Percentiles rank a stretch among this genome's conserved stretches.
These are phyloP conservation scores for Nothomitra cinnamomea DNA, from an alignment of 2,329 filamentous ascomycete species.

Conservation along the genomic window DNA sequence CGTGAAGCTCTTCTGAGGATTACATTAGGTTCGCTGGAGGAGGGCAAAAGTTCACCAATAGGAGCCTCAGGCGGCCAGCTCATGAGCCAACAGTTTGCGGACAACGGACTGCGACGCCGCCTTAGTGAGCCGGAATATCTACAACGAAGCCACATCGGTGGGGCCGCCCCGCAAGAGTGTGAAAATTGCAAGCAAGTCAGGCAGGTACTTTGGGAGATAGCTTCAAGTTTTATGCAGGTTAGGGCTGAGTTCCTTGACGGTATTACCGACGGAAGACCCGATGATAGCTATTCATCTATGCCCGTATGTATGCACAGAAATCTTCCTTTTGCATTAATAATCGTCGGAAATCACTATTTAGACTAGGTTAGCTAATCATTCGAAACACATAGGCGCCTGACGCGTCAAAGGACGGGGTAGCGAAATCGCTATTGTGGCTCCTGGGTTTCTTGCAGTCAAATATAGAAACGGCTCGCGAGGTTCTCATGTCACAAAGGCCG, in stretches of 20 bases:
- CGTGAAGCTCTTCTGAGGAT: conserved; percentile 1
- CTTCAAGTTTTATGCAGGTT: neutral
- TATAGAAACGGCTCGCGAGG: neutral
- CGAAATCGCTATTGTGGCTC: neutral
- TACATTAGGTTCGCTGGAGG: neutral
- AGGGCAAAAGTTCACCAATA: neutral
- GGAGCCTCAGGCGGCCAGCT: neutral
- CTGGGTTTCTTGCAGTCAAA: neutral
- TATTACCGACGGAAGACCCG: too few species aligned
- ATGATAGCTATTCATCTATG: neutral
- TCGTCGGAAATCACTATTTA: neutral
- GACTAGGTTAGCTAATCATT: neutral
- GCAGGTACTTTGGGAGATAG: neutral
- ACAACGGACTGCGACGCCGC: neutral
- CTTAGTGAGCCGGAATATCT: neutral
- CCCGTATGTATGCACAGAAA: neutral
- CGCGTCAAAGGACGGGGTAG: neutral
- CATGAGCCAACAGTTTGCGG: neutral
- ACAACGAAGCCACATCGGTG: neutral
- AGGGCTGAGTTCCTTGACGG: neutral
- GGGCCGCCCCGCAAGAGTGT: neutral
- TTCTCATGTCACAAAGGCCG: neutral
- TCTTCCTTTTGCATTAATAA: neutral
- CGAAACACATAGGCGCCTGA: neutral
- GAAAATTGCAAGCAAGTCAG: neutral